Evolutionary conservation across 257 asterid species (phyloP).

Genomic region (Misopates orontium): DNA sequence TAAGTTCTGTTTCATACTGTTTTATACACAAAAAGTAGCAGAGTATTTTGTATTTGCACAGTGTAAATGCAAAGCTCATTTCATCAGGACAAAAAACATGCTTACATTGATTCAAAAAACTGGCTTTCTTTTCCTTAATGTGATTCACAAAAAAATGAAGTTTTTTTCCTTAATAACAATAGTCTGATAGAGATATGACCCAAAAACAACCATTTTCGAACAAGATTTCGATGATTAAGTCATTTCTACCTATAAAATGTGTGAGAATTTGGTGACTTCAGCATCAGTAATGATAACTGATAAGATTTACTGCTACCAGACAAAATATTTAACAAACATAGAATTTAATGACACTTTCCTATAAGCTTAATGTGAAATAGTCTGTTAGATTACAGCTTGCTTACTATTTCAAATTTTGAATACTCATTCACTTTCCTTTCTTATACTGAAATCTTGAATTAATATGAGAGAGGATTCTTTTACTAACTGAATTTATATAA

Average conservation of each 20-base stretch:
- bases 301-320: constrained; percentile 12
- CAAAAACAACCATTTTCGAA: too few species aligned
- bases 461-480: too few species aligned
- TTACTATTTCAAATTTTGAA: constrained; percentile 15
- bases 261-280: not conserved
- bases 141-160: too few species aligned
- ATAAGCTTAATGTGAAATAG: not conserved
- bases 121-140: too few species aligned
- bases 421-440: constrained; percentile 1
- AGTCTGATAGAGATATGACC: not conserved
- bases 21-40: not conserved
- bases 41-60: not conserved
- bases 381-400: constrained; percentile 23
- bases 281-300: not conserved
- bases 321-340: constrained; percentile 18
- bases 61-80: constrained; percentile 19
- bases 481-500: too few species aligned
- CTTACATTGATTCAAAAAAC: not conserved
- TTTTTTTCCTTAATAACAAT: constrained; percentile 13
- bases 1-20: not conserved
- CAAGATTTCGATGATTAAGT: constrained; percentile 12
- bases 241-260: constrained; percentile 5
- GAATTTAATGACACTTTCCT: constrained; percentile 16
- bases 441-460: not conserved
- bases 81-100: constrained; percentile 15